phyloP scores from a whole-genome alignment of 148 eudicot species.

The Amaranthus palmeri region DNA sequence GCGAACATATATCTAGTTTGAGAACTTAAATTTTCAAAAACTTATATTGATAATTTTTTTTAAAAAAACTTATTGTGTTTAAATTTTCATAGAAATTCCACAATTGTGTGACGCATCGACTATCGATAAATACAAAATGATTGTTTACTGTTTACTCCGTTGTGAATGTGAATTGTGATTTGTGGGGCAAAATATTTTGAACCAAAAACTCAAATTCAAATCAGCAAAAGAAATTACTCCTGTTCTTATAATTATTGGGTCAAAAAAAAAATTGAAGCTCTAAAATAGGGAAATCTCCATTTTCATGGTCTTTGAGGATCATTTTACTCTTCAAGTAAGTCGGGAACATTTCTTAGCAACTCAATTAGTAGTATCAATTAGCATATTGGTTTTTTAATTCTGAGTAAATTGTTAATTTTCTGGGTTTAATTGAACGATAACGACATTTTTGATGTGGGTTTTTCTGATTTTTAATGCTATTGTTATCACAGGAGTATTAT shows the following conservation, averaged over 20 bases:
- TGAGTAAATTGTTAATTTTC: background rate
- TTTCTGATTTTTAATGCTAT: background rate
- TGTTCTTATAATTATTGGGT: background rate
- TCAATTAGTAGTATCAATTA: background rate
- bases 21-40: too few relatives aligned
- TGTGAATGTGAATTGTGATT: background rate
- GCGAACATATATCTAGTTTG: too few relatives aligned
- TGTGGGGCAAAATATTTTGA: slow-evolving; percentile 6
- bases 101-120: too few relatives aligned
- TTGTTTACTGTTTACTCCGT: too few relatives aligned
- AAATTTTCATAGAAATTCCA: too few relatives aligned
- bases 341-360: background rate
- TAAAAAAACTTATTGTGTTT: too few relatives aligned
- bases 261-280: background rate
- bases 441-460: slow-evolving; percentile 5
- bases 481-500: background rate
- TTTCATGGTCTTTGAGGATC: too few relatives aligned
- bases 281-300: too few relatives aligned
- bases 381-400: background rate
- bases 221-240: background rate
- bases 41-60: too few relatives aligned
- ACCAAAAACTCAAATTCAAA: background rate
- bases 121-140: too few relatives aligned
- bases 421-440: background rate
- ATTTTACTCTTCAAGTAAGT: background rate